Evolutionary conservation across 345 rosid species (phyloP).

Genomic region (Combretum micranthum): DNA sequence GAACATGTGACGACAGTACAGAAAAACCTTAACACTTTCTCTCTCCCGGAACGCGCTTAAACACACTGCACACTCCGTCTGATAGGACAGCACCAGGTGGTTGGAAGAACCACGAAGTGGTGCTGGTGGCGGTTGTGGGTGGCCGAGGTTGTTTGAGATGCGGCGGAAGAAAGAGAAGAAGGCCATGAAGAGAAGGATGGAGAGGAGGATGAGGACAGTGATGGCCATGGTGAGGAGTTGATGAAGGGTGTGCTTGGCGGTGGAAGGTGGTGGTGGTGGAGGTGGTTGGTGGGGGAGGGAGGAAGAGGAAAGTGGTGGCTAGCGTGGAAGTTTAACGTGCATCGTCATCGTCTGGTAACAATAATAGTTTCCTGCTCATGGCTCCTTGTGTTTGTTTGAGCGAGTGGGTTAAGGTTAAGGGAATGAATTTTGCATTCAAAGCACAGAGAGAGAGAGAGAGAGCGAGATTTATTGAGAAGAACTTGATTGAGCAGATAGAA

Average conservation of each 20-base stretch:
- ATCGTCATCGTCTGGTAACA: slow-evolving; percentile 1
- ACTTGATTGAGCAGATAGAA: too few relatives aligned
- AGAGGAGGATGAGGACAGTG: slow-evolving; percentile 37
- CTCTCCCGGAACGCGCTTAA: slow-evolving; percentile 49
- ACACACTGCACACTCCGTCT: slow-evolving; percentile 47
- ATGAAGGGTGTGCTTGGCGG: slow-evolving; percentile 7
- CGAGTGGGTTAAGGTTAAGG: too few relatives aligned
- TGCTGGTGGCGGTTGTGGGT: too few relatives aligned
- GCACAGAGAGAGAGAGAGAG: too few relatives aligned
- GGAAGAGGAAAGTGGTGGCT: background rate
- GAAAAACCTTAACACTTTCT: slow-evolving; percentile 38
- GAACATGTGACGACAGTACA: slow-evolving; percentile 43
- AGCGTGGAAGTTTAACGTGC: slow-evolving; percentile 7
- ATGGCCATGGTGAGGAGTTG: slow-evolving; percentile 39
- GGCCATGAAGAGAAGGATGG: slow-evolving; percentile 51
- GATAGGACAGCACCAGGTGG: too few relatives aligned
- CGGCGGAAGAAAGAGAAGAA: too few relatives aligned
- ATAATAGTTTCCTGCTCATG: background rate
- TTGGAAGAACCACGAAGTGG: too few relatives aligned
- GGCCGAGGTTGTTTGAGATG: too few relatives aligned
- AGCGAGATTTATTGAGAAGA: too few relatives aligned
- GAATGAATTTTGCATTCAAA: too few relatives aligned
- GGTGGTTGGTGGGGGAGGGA: slow-evolving; percentile 15
- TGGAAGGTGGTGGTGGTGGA: slow-evolving; percentile 7
- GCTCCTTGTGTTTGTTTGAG: background rate